These are phyloP conservation scores for Ogataea kodamae DNA, from an alignment of 805 yeast species.

Conservation along the genomic window DNA sequence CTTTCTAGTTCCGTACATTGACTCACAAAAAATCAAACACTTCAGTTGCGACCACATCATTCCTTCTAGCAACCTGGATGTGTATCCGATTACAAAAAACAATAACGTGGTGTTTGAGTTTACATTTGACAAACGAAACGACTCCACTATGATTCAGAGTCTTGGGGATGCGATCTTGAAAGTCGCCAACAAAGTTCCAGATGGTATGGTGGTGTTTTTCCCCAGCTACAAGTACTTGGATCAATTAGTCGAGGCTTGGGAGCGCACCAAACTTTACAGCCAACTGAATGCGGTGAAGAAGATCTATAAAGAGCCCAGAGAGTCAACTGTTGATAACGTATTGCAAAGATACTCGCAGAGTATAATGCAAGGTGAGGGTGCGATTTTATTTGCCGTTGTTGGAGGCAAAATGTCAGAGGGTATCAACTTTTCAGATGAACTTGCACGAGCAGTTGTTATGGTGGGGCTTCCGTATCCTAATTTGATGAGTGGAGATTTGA, in stretches of 20 bases:
- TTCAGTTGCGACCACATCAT: conserved; percentile 84
- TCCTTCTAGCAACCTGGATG: conserved; percentile 63
- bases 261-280: conserved; percentile 31
- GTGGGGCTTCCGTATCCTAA: conserved; percentile 90
- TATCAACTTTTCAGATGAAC: conserved; percentile 79
- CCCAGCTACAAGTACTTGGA: conserved; percentile 78
- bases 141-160: conserved; percentile 39
- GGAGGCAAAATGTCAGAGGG: conserved; percentile 95
- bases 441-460: conserved; percentile 87
- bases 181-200: conserved; percentile 49
- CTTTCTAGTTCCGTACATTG: conserved; percentile 61
- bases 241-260: conserved; percentile 53
- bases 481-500: conserved; percentile 72
- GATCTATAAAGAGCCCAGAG: conserved; percentile 55
- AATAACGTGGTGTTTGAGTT: conserved; percentile 47
- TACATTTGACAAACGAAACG: conserved; percentile 61
- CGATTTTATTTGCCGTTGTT: conserved; percentile 76
- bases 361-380: conserved; percentile 46
- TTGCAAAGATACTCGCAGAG: conserved; percentile 49
- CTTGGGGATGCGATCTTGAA: conserved; percentile 49
- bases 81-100: conserved; percentile 44
- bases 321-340: conserved; percentile 41
- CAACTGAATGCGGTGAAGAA: conserved; percentile 39
- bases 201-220: conserved; percentile 76
- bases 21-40: conserved; percentile 38